Evolutionary conservation across 108 stramenopile species (phyloP).

Genomic region (Tribonema minus): DNA sequence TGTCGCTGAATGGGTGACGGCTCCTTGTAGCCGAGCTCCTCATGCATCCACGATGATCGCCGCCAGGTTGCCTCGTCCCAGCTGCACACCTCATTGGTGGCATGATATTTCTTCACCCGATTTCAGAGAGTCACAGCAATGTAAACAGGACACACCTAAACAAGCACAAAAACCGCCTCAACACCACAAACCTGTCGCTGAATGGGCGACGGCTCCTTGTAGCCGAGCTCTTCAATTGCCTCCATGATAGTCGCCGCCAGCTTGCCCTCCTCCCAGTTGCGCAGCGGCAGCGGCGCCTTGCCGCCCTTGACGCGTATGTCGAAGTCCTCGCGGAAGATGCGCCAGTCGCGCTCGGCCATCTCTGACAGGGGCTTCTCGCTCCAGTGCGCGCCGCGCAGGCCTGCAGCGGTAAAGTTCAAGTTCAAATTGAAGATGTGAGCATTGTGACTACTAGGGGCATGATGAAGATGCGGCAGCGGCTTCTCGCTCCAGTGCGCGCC

Average conservation of each 20-base stretch:
- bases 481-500: conserved; percentile 38
- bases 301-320: conserved; percentile 91
- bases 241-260: conserved; percentile 47
- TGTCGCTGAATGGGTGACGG: conserved; percentile 89
- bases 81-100: too few species aligned
- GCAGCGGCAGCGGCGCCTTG: conserved; percentile 56
- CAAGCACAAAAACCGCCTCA: too few species aligned
- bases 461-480: conserved; percentile 58
- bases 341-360: conserved; percentile 95
- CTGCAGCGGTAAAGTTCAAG: too few species aligned
- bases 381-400: conserved; percentile 37
- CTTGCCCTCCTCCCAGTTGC: conserved; percentile 45
- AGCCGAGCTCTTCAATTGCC: conserved; percentile 33
- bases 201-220: conserved; percentile 75
- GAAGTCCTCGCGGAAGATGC: conserved; percentile 94
- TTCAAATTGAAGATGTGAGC: too few species aligned
- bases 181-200: conserved; percentile 64
- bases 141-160: too few species aligned
- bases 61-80: too few species aligned
- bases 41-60: too few species aligned
- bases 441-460: too few species aligned
- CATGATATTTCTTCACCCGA: too few species aligned
- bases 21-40: conserved; percentile 67
- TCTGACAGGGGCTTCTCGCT: conserved; percentile 59
- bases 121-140: too few species aligned